These are phyloP conservation scores for Malassezia brasiliensis DNA, from an alignment of 1,284 basidiomycete genomes.

Conservation along the genomic window DNA sequence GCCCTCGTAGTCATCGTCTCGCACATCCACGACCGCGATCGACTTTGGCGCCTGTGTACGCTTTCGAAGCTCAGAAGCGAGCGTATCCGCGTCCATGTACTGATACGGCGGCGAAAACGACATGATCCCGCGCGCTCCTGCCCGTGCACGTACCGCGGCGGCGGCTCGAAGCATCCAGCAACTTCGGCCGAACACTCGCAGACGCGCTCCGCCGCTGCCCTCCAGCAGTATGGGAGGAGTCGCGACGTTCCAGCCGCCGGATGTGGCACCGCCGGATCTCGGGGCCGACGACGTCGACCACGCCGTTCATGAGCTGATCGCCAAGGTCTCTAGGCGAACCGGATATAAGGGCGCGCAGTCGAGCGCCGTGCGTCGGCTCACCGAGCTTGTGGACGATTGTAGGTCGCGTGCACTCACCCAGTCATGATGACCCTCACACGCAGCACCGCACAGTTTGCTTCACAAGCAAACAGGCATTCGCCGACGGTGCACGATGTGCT, in stretches of 20 bases:
- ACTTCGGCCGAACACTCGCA: not conserved
- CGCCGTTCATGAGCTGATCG: conserved; percentile 21
- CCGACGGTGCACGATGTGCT: conserved; percentile 26
- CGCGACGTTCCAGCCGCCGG: conserved; percentile 8
- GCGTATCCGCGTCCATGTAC: conserved; percentile 30
- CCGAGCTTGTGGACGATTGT: conserved; percentile 10
- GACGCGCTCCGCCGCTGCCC: not conserved
- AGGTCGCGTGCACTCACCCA: not conserved
- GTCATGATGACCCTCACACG: conserved; percentile 8
- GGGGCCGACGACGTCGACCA: conserved; percentile 16
- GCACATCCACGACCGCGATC: conserved; percentile 40
- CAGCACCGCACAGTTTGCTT: conserved; percentile 18
- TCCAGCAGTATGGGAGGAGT: conserved; percentile 10
- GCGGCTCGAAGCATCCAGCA: not conserved
- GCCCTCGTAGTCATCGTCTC: conserved; percentile 48
- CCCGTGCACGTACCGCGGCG: not conserved
- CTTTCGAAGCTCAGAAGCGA: conserved; percentile 25
- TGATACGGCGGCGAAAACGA: conserved; percentile 30
- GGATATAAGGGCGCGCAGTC: conserved; percentile 21
- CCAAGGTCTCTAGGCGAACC: conserved; percentile 15
- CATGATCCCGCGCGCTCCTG: conserved; percentile 13
- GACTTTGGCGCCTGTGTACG: conserved; percentile 14
- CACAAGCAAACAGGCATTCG: conserved; percentile 16
- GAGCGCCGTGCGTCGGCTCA: not conserved
- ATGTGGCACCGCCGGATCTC: not conserved